phyloP scores from a whole-genome alignment of 306 rosid species.

The Astragalus glycyphyllos region DNA sequence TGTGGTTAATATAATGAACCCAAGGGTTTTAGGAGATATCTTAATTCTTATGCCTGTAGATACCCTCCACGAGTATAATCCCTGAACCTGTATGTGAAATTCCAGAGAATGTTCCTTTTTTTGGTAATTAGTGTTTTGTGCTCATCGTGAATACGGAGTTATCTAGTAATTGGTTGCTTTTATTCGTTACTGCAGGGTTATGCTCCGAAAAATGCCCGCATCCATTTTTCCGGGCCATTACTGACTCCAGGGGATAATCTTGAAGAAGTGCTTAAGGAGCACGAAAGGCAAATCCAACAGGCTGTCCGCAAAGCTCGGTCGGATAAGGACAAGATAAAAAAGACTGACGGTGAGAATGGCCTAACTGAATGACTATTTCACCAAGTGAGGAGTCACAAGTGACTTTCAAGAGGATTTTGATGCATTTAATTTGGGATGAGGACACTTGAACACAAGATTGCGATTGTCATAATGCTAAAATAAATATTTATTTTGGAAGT shows the following conservation, averaged over 20 bases:
- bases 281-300: conserved; percentile 74
- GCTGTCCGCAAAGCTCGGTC: conserved; percentile 79
- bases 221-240: conserved; percentile 79
- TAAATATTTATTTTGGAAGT: conserved; percentile 8
- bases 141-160: conserved; percentile 32
- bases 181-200: conserved; percentile 50
- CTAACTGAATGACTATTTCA: conserved; percentile 63
- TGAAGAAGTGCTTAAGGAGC: conserved; percentile 82
- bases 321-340: conserved; percentile 60
- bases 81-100: conserved; percentile 20
- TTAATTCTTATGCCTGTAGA: conserved; percentile 3
- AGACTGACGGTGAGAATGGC: conserved; percentile 45
- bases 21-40: conserved; percentile 1
- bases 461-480: conserved; percentile 3
- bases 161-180: conserved; percentile 31
- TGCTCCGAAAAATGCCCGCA: conserved; percentile 52
- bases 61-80: not conserved
- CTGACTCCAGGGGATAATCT: conserved; percentile 64
- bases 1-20: not conserved
- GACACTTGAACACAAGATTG: conserved; percentile 39
- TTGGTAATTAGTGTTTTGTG: not conserved
- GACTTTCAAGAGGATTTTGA: conserved; percentile 42
- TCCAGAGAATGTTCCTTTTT: conserved; percentile 25
- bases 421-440: conserved; percentile 27
- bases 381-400: conserved; percentile 43